Evolutionary conservation across 2,329 filamentous ascomycete genomes (phyloP).

Genomic region (Monosporascus sp.): DNA sequence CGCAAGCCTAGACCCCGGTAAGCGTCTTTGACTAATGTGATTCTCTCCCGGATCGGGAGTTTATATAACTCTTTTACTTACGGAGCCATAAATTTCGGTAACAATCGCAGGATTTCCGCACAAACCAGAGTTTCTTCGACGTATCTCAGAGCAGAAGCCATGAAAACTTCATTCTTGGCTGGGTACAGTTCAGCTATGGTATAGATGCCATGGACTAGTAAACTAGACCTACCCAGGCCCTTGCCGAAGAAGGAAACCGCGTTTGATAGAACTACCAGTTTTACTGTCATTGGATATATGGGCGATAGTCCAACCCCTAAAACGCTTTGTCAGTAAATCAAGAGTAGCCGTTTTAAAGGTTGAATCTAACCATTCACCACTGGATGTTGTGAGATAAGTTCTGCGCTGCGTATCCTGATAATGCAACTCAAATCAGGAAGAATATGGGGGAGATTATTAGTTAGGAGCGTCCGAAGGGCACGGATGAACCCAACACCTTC

Average conservation of each 20-base stretch:
- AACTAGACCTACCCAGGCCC: slow-evolving; percentile 6
- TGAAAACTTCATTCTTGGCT: neutral
- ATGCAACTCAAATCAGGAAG: slow-evolving; percentile 2
- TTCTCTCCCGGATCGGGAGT: too few relatives aligned
- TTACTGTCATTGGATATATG: slow-evolving; percentile 4
- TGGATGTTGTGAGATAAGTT: neutral
- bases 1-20: too few relatives aligned
- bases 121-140: neutral
- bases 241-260: slow-evolving; percentile 11
- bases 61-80: too few relatives aligned
- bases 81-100: slow-evolving; percentile 5
- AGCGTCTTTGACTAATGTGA: too few relatives aligned
- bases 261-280: slow-evolving; percentile 6
- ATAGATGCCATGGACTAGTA: too few relatives aligned
- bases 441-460: slow-evolving; percentile 11
- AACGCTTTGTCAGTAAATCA: too few relatives aligned
- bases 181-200: too few relatives aligned
- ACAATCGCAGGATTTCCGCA: neutral
- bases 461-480: slow-evolving; percentile 15
- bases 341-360: too few relatives aligned
- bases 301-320: neutral
- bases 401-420: neutral
- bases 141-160: neutral
- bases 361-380: neutral
- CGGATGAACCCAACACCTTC: slow-evolving; percentile 23